Conservation (phyloP, 2,329 filamentous ascomycete genomes). For the Simplicillium sp. region DNA sequence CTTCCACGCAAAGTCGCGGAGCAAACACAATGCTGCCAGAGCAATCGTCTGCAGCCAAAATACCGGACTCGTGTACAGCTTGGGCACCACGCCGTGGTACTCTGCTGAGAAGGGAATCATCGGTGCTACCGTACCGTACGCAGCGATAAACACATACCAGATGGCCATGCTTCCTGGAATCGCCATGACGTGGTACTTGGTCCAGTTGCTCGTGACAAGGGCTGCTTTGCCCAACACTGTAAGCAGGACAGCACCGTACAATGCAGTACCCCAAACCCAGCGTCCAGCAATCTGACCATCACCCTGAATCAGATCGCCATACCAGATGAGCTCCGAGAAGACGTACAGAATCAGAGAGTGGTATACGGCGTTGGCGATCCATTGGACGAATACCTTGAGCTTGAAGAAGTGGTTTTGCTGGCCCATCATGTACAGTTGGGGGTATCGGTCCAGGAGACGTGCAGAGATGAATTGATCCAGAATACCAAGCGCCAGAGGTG, state of each 20-base stretch:
- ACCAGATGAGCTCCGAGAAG: slow-evolving; percentile 71
- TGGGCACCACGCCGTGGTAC: slow-evolving; percentile 74
- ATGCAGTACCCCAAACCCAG: slow-evolving; percentile 95
- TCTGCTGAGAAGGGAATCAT: slow-evolving; percentile 73
- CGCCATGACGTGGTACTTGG: slow-evolving; percentile 91
- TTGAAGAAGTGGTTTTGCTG: slow-evolving; percentile 93
- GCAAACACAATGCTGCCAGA: slow-evolving; percentile 70
- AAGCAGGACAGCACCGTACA: slow-evolving; percentile 88
- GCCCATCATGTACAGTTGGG: slow-evolving; percentile 87
- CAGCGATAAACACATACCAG: slow-evolving; percentile 84
- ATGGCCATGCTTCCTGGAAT: slow-evolving; percentile 89
- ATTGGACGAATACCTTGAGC: slow-evolving; percentile 83
- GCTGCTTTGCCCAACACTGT: slow-evolving; percentile 93
- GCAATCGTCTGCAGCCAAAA: slow-evolving; percentile 90
- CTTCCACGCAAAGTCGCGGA: slow-evolving; percentile 92
- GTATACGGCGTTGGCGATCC: slow-evolving; percentile 92
- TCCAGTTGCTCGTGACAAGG: slow-evolving; percentile 95
- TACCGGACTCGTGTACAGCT: slow-evolving; percentile 68
- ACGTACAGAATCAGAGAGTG: slow-evolving; percentile 93
- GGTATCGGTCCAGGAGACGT: slow-evolving; percentile 85
- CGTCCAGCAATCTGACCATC: slow-evolving; percentile 82
- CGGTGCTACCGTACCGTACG: slow-evolving; percentile 79
- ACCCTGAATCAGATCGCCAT: slow-evolving; percentile 64
- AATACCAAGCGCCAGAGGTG: slow-evolving; percentile 88
- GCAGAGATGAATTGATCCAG: slow-evolving; percentile 97